Evolutionary conservation across 805 yeast species (phyloP), one percentile per base, ranked within the genome.

Genomic region (Metschnikowia matae): DNA sequence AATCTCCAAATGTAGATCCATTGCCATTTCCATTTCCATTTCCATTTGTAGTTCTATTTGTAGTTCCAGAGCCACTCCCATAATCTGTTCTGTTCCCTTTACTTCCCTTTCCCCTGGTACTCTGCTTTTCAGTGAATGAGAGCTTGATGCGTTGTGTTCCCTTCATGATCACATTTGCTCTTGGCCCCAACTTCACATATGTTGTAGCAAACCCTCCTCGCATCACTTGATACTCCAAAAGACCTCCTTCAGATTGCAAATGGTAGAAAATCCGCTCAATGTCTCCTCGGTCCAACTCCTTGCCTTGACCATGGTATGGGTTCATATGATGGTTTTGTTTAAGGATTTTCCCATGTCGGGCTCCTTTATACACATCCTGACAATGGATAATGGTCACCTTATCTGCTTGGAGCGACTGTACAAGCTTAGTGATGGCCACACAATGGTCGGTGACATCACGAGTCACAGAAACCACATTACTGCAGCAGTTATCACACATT

Each of bases 211-310:
- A 91, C 0, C 96, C 95, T 18, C 78, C 81, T 57, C 83, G 87
- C 75, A 83, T 80, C 5, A 84, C 72, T 2, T 89, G 79, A 59
- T 83, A 85, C 63, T 91, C 97, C 51, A 75, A 76, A 34, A 94
- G 65, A 13, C 83, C 76, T 21, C 81, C 79, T 50, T 82, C 82
- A 10, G 87, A 79, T 26, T 89, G 77, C 51, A 94, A 68, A 56
- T 85, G 85, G 64, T 89, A 90, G 54, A 91, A 86, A 6, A 94
- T 80, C 54, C 98, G 74, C 65, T 91, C 96, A 31, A 88, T 75
- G 34, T 85, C 89, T 2, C 82, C 79, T 54, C 83, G 83, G n/a
- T 80, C 79, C 56, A 84, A 62, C 6, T 68, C 72, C 57, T 77
- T 80, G 4, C 96, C 96, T 26, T 69, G 68, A 1, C 97, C 96